Evolutionary conservation across 108 stramenopile species (phyloP).

Genomic region (Nitzschia sp.): DNA sequence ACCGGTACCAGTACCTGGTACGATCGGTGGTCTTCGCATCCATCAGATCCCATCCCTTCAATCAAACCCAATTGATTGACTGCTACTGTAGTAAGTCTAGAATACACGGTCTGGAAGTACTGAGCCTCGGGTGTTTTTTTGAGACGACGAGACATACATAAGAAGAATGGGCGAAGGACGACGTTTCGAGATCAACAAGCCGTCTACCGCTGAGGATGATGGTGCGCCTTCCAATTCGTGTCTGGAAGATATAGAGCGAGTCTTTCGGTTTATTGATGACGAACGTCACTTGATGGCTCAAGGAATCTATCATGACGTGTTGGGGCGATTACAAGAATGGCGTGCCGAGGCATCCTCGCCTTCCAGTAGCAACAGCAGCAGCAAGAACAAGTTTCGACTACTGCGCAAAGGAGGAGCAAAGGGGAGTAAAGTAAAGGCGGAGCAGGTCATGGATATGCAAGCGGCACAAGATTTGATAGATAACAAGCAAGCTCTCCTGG

Average conservation of each 20-base stretch:
- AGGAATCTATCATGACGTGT: conserved; percentile 41
- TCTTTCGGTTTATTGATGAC: conserved; percentile 59
- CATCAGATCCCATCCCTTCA: too few relatives aligned
- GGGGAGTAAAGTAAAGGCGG: not conserved
- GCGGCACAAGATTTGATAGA: conserved; percentile 12
- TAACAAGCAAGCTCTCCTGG: conserved; percentile 6
- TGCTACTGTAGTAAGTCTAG: too few relatives aligned
- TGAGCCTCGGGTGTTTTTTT: too few relatives aligned
- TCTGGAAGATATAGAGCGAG: conserved; percentile 48
- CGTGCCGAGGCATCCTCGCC: not conserved
- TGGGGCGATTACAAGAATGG: conserved; percentile 17
- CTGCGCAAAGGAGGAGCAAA: not conserved
- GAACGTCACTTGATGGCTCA: conserved; percentile 73
- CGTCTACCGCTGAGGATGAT: conserved; percentile 41
- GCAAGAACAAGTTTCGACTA: not conserved
- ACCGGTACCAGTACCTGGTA: too few relatives aligned
- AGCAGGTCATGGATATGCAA: conserved; percentile 2
- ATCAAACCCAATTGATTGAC: too few relatives aligned
- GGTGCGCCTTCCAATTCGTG: conserved; percentile 46
- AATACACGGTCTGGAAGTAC: too few relatives aligned
- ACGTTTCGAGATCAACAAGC: conserved; percentile 10
- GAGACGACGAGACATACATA: too few relatives aligned
- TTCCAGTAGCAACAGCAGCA: not conserved
- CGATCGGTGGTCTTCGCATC: too few relatives aligned
- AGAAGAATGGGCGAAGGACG: too few relatives aligned